phyloP scores from a whole-genome alignment of 352 stramenopile genomes.

The Globisporangium abappressorium region DNA sequence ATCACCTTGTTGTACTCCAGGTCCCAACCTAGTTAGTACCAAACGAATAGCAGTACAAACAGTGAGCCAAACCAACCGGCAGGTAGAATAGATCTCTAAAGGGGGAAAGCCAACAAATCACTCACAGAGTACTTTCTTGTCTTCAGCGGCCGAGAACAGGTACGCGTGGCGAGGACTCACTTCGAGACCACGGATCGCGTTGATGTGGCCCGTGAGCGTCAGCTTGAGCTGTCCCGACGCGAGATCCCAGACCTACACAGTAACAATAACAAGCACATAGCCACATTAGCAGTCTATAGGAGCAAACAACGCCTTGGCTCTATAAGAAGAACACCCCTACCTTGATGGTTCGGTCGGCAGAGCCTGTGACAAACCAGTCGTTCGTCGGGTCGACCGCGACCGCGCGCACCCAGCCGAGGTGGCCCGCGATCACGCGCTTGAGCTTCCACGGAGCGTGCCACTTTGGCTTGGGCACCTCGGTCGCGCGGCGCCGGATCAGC shows the following conservation, averaged over 20 bases:
- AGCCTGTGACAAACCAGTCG: constrained; percentile 98
- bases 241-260: constrained; percentile 89
- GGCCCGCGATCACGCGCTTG: constrained; percentile 93
- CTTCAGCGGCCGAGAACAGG: constrained; percentile 97
- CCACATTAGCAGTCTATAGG: not conserved
- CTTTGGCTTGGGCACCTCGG: constrained; percentile 93
- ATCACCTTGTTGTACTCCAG: constrained; percentile 99
- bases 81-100: not conserved
- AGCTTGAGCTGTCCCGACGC: constrained; percentile 97
- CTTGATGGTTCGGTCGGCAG: constrained; percentile 98
- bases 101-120: not conserved
- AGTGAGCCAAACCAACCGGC: not conserved
- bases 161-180: constrained; percentile 96
- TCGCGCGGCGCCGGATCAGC: constrained; percentile 75
- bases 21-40: constrained; percentile 86
- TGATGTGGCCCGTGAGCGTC: constrained; percentile 99
- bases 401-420: constrained; percentile 97
- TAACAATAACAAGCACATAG: not conserved
- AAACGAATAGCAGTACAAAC: not conserved
- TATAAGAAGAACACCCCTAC: not conserved
- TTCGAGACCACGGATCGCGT: constrained; percentile 95
- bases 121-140: constrained; percentile 97
- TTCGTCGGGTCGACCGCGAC: constrained; percentile 98
- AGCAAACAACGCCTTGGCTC: not conserved
- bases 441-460: constrained; percentile 99